Percentiles rank a stretch among this genome's conserved stretches.
These are phyloP conservation scores for Trichoderma reesei DNA, from an alignment of 495 filamentous ascomycete species.

Conservation along the genomic window DNA sequence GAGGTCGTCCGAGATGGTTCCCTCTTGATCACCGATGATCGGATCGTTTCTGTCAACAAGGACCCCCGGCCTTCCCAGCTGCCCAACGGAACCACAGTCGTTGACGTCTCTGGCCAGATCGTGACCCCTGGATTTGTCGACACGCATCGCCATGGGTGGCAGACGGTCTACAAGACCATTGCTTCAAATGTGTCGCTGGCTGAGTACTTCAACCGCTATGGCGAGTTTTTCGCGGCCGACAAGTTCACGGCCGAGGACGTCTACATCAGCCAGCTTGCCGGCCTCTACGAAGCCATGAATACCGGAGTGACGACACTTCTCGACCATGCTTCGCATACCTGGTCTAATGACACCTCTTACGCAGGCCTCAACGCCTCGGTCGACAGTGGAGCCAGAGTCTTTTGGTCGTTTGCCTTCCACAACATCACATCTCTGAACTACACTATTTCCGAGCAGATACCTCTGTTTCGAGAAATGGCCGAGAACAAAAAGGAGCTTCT, in stretches of 20 bases:
- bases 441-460: conserved; percentile 20
- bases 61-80: conserved; percentile 3
- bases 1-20: conserved; percentile 30
- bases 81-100: conserved; percentile 21
- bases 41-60: conserved; percentile 25
- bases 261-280: conserved; percentile 32
- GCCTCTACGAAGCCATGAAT: conserved; percentile 30
- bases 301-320: conserved; percentile 27
- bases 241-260: conserved; percentile 24
- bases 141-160: conserved; percentile 45
- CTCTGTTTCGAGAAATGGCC: conserved; percentile 22
- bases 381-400: conserved; percentile 34
- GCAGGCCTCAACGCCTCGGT: conserved; percentile 29
- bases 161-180: conserved; percentile 34
- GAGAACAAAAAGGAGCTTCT: conserved; percentile 9
- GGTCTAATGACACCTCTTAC: conserved; percentile 18
- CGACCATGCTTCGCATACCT: conserved; percentile 27
- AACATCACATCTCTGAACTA: conserved; percentile 14
- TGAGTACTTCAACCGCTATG: conserved; percentile 23
- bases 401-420: conserved; percentile 26
- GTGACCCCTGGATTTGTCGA: conserved; percentile 44
- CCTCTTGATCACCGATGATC: conserved; percentile 29
- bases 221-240: conserved; percentile 15
- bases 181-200: conserved; percentile 24
- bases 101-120: conserved; percentile 38